Conservation (phyloP, 164 flowering plant genomes). For the Macadamia integrifolia region DNA sequence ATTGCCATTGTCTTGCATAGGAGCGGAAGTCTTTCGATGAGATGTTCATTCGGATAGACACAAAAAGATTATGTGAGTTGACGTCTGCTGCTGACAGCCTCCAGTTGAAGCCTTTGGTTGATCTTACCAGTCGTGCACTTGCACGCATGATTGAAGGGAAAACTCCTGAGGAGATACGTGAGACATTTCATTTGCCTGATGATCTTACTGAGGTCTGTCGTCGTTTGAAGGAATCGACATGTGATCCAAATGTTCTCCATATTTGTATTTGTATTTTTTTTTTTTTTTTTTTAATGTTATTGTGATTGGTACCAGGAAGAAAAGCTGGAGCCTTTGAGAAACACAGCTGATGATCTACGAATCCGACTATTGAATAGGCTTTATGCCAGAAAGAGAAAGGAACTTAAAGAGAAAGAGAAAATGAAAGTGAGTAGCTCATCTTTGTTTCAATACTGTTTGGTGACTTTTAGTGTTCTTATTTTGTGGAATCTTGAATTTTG, state of each 20-base stretch:
- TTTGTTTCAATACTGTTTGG: background rate
- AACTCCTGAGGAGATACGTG: slow-evolving; percentile 89
- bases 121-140: slow-evolving; percentile 86
- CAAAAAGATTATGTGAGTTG: slow-evolving; percentile 73
- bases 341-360: slow-evolving; percentile 83
- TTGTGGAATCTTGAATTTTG: background rate
- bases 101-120: slow-evolving; percentile 82
- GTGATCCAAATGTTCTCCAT: background rate
- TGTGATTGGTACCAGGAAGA: slow-evolving; percentile 60
- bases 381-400: slow-evolving; percentile 90
- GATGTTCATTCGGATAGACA: slow-evolving; percentile 71
- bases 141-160: slow-evolving; percentile 95
- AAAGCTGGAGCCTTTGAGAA: slow-evolving; percentile 84
- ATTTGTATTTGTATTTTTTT: background rate
- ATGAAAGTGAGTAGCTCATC: slow-evolving; percentile 42
- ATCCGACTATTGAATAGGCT: slow-evolving; percentile 81
- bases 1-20: slow-evolving; percentile 27
- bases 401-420: slow-evolving; percentile 71
- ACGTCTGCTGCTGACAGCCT: slow-evolving; percentile 93
- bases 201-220: slow-evolving; percentile 87
- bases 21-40: slow-evolving; percentile 88
- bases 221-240: slow-evolving; percentile 10
- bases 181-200: slow-evolving; percentile 87
- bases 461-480: too few relatives aligned
- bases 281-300: slow-evolving; percentile 4